Evolutionary conservation across 2,329 filamentous ascomycete species (phyloP).

Genomic region (Metarhizium sp.): DNA sequence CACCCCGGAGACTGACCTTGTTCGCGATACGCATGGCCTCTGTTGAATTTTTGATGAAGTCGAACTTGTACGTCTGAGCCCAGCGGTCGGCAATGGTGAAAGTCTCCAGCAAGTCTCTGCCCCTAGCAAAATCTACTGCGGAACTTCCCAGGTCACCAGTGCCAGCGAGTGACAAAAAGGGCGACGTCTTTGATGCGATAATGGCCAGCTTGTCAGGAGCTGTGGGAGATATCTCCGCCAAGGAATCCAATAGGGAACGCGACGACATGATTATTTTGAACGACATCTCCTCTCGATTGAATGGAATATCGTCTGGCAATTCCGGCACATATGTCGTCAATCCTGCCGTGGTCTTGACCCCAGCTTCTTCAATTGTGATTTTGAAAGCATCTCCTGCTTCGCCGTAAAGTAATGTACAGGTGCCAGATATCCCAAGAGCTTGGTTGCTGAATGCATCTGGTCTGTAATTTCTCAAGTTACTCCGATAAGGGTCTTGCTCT

Average conservation of each 20-base stretch:
- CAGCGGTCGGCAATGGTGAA: slow-evolving; percentile 53
- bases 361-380: slow-evolving; percentile 77
- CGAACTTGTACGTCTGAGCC: slow-evolving; percentile 75
- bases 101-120: slow-evolving; percentile 62
- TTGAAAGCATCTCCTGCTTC: slow-evolving; percentile 69
- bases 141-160: slow-evolving; percentile 48
- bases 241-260: slow-evolving; percentile 59
- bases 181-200: slow-evolving; percentile 50
- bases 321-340: slow-evolving; percentile 81
- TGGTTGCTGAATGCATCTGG: slow-evolving; percentile 75
- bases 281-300: slow-evolving; percentile 67
- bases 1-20: slow-evolving; percentile 85
- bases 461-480: slow-evolving; percentile 52
- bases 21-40: slow-evolving; percentile 89
- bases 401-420: slow-evolving; percentile 74
- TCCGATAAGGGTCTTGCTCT: slow-evolving; percentile 51
- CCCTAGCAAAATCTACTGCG: slow-evolving; percentile 56
- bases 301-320: slow-evolving; percentile 71
- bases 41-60: slow-evolving; percentile 72
- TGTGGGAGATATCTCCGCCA: slow-evolving; percentile 60
- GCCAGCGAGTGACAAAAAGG: slow-evolving; percentile 67
- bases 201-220: slow-evolving; percentile 66
- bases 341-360: slow-evolving; percentile 82
- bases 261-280: slow-evolving; percentile 95
- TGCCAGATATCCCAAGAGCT: slow-evolving; percentile 71